These are phyloP conservation scores for Geotrichum reessii DNA, from an alignment of 1,139 yeast species.

Conservation along the genomic window DNA sequence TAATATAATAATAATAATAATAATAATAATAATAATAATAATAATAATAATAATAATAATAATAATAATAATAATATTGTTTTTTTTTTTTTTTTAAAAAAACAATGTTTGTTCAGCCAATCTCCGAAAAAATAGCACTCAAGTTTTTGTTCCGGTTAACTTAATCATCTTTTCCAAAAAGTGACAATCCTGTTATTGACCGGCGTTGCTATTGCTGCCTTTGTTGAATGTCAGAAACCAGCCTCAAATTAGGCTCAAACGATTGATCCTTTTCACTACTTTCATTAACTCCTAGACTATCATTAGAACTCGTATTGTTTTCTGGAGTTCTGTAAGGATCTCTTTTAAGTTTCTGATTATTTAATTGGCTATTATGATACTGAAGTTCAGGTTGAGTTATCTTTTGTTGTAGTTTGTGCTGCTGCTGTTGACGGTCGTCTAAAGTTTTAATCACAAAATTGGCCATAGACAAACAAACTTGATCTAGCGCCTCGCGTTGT, in stretches of 20 bases:
- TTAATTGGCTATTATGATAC: neutral
- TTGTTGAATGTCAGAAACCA: neutral
- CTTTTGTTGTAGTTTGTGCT: neutral
- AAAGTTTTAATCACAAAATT: constrained; percentile 26
- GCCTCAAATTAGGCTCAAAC: neutral
- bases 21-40: neutral
- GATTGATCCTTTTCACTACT: neutral
- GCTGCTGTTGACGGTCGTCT: constrained; percentile 1
- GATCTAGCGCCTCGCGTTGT: constrained; percentile 27
- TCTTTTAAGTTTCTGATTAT: neutral
- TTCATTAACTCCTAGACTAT: neutral
- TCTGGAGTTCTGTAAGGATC: neutral
- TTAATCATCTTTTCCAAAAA: neutral
- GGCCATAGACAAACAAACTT: constrained; percentile 30
- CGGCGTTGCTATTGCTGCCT: neutral
- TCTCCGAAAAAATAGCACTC: neutral
- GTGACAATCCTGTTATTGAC: neutral
- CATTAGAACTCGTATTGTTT: neutral
- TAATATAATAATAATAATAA: neutral
- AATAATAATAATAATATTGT: neutral
- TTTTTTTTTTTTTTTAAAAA: neutral
- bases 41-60: neutral
- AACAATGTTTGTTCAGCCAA: neutral
- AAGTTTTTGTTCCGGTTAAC: neutral
- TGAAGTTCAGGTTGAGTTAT: neutral